Percentiles rank a stretch among this genome's conserved stretches.
These are phyloP conservation scores for Fonsecaea monophora DNA, from an alignment of 2,329 filamentous ascomycete species.

Conservation along the genomic window DNA sequence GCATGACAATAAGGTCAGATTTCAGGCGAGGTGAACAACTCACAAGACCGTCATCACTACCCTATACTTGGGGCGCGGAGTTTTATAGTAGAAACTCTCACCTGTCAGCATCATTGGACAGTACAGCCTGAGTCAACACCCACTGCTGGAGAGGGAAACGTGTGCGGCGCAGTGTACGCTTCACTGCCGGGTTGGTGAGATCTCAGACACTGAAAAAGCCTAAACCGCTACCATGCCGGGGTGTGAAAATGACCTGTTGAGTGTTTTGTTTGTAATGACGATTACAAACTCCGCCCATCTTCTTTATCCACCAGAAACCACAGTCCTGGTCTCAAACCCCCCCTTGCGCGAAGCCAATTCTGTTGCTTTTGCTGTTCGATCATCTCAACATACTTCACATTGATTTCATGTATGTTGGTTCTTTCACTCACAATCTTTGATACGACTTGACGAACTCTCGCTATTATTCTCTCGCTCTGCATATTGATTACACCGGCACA, in stretches of 20 bases:
- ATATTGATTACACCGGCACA: slow-evolving; percentile 16
- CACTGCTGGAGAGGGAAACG: neutral
- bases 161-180: neutral
- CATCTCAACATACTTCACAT: slow-evolving; percentile 4
- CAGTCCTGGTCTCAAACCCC: neutral
- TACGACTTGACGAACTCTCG: slow-evolving; percentile 34
- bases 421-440: slow-evolving; percentile 16
- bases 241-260: neutral
- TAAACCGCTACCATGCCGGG: neutral
- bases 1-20: neutral
- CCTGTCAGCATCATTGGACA: neutral
- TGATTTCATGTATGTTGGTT: slow-evolving; percentile 7
- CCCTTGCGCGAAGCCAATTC: neutral
- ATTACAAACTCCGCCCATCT: neutral
- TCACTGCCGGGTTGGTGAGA: neutral
- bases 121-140: neutral
- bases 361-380: slow-evolving; percentile 5
- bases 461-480: slow-evolving; percentile 21
- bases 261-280: slow-evolving; percentile 18
- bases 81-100: neutral
- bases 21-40: slow-evolving; percentile 1
- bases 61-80: neutral
- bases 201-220: slow-evolving; percentile 13
- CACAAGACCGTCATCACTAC: neutral
- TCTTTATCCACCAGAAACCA: neutral